Conservation (phyloP, 2,329 filamentous ascomycete genomes). For the Colletotrichum echinochloae region DNA sequence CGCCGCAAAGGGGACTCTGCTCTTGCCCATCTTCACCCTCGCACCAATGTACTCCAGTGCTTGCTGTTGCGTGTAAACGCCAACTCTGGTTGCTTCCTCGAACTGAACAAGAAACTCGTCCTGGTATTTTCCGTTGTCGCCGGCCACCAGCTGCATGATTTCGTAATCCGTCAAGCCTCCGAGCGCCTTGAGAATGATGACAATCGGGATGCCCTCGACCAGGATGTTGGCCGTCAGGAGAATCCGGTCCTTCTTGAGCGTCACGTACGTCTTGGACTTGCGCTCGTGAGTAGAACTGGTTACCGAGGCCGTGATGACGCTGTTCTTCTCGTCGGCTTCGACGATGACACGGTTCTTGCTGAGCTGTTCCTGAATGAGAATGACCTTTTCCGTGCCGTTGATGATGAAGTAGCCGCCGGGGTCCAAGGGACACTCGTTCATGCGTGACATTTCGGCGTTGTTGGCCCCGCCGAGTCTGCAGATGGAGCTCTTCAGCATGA, state of each 20-base stretch:
- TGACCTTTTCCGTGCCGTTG: constrained; percentile 97
- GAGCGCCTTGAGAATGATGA: constrained; percentile 91
- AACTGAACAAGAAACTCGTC: constrained; percentile 97
- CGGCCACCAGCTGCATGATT: constrained; percentile 90
- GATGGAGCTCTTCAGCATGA: constrained; percentile 97
- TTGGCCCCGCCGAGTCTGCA: constrained; percentile 87
- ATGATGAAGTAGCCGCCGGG: constrained; percentile 99
- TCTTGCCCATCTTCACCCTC: constrained; percentile 86
- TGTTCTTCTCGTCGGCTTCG: constrained; percentile 91
- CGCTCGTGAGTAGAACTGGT: constrained; percentile 98
- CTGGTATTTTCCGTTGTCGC: constrained; percentile 88
- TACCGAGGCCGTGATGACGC: constrained; percentile 93
- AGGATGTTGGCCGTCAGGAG: constrained; percentile 93
- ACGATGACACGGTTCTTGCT: constrained; percentile 99
- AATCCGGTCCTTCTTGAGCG: constrained; percentile 92
- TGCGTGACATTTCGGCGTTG: constrained; percentile 87
- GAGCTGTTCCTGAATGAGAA: constrained; percentile 96
- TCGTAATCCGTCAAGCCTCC: constrained; percentile 95
- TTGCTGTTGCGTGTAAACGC: constrained; percentile 93
- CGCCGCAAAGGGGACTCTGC: constrained; percentile 59
- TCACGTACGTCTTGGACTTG: constrained; percentile 97
- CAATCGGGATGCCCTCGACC: constrained; percentile 93
- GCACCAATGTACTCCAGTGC: constrained; percentile 92
- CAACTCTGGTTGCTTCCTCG: constrained; percentile 86
- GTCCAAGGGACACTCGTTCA: constrained; percentile 96